phyloP scores from a whole-genome alignment of 805 yeast genomes.

The Starmerella scarabaei region DNA sequence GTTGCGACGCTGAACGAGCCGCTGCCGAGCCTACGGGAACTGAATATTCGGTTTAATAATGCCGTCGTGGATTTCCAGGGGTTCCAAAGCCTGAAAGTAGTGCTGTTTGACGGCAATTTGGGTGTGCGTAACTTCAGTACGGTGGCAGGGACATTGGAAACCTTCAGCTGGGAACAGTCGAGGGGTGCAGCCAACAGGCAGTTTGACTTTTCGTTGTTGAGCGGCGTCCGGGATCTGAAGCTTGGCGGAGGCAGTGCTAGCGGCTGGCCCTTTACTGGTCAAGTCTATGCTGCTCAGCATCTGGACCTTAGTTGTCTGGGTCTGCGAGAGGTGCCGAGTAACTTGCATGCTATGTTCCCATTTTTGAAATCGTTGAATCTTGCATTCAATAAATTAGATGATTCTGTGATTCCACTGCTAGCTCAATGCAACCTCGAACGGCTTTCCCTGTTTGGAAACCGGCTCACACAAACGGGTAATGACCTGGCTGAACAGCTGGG shows the following conservation, averaged over 20 bases:
- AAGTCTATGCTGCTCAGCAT: slow-evolving; percentile 18
- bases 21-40: slow-evolving; percentile 14
- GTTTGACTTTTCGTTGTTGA: slow-evolving; percentile 8
- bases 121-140: slow-evolving; percentile 8
- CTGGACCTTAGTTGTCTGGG: slow-evolving; percentile 14
- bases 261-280: slow-evolving; percentile 7
- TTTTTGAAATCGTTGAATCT: slow-evolving; percentile 17
- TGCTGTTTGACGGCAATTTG: slow-evolving; percentile 20
- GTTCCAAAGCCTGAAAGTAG: slow-evolving; percentile 15
- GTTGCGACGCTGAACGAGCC: slow-evolving; percentile 14
- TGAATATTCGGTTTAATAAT: slow-evolving; percentile 15
- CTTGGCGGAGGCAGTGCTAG: slow-evolving; percentile 9
- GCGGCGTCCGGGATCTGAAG: slow-evolving; percentile 11
- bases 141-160: slow-evolving; percentile 10
- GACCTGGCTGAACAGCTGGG: slow-evolving; percentile 8
- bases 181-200: background rate
- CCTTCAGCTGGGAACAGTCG: slow-evolving; percentile 19
- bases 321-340: slow-evolving; percentile 15
- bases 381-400: slow-evolving; percentile 18
- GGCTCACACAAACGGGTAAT: slow-evolving; percentile 4
- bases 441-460: slow-evolving; percentile 19
- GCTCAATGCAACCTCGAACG: slow-evolving; percentile 15
- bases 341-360: slow-evolving; percentile 17
- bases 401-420: slow-evolving; percentile 6
- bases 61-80: slow-evolving; percentile 18